A percentile compares a stretch with the other conserved stretches of the same genome.
phyloP scores from a whole-genome alignment of 129 eudicot genomes.

The Chrysanthemum lavandulifolium region DNA sequence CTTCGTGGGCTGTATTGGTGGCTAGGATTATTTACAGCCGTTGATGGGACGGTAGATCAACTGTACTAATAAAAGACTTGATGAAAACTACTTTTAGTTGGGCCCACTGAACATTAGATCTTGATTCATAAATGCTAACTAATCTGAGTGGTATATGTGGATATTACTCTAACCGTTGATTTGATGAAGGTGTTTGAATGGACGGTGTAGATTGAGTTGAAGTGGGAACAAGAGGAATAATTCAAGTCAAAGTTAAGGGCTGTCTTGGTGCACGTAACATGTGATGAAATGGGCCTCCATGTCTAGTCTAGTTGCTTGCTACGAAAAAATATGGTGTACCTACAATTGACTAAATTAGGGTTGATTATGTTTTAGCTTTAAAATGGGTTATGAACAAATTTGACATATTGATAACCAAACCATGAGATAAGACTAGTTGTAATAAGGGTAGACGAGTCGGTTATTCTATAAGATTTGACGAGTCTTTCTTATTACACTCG shows the following conservation, averaged over 20 bases:
- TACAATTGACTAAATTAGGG: slow-evolving; percentile 7
- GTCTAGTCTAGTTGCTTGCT: slow-evolving; percentile 8
- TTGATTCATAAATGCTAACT: slow-evolving; percentile 17
- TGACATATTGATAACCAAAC: too few species aligned
- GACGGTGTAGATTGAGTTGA: slow-evolving; percentile 19
- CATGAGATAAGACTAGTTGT: too few species aligned
- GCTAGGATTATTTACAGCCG: slow-evolving; percentile 24
- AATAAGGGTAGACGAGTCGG: too few species aligned
- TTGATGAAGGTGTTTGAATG: slow-evolving; percentile 12
- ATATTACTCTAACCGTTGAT: slow-evolving; percentile 1
- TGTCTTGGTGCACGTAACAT: slow-evolving; percentile 28
- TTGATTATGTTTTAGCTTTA: too few species aligned
- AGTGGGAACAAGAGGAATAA: slow-evolving; percentile 35
- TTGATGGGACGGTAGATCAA: slow-evolving; percentile 31
- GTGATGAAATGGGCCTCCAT: slow-evolving; percentile 32
- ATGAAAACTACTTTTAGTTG: slow-evolving; percentile 28
- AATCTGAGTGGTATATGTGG: slow-evolving; percentile 11
- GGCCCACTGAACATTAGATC: slow-evolving; percentile 34
- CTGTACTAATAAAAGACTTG: slow-evolving; percentile 18
- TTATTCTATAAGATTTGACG: too few species aligned
- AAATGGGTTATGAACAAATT: too few species aligned
- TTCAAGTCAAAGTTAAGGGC: slow-evolving; percentile 38
- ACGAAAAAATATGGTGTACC: neutral
- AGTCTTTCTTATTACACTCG: too few species aligned
- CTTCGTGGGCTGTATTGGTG: slow-evolving; percentile 21